Evolutionary conservation across 1,284 basidiomycete genomes (phyloP).

Genomic region (Rhodotorula sp.): DNA sequence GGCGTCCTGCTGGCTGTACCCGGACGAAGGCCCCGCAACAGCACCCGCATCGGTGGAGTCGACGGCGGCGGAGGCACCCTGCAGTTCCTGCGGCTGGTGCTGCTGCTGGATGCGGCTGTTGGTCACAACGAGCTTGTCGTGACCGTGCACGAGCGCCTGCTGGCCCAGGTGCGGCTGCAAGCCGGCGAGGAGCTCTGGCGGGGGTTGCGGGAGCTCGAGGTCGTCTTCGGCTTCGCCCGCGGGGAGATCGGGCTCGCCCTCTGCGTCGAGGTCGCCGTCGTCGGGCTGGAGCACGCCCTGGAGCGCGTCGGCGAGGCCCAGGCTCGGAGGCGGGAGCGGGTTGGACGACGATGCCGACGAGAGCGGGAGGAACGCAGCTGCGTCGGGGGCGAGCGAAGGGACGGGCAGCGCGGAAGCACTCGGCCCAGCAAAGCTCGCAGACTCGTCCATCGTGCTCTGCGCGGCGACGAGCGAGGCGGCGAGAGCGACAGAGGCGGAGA

Average conservation of each 20-base stretch:
- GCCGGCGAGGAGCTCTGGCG: background rate
- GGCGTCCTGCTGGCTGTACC: background rate
- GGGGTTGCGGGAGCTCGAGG: background rate
- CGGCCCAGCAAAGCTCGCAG: too few relatives aligned
- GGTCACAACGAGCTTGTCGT: background rate
- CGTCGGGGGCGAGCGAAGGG: background rate
- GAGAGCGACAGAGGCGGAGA: too few relatives aligned
- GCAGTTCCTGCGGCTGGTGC: background rate
- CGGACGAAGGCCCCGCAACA: background rate
- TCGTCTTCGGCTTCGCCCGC: background rate
- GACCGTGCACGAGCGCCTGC: background rate
- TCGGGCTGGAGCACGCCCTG: background rate
- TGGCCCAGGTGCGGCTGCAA: background rate
- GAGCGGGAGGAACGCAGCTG: too few relatives aligned
- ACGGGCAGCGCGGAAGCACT: too few relatives aligned
- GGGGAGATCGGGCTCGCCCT: background rate
- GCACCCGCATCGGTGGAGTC: too few relatives aligned
- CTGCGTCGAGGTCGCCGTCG: background rate
- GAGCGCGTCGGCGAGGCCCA: background rate
- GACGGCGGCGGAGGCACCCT: too few relatives aligned
- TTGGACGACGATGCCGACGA: background rate
- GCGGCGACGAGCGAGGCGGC: too few relatives aligned
- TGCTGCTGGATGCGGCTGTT: background rate
- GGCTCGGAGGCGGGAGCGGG: background rate
- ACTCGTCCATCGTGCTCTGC: too few relatives aligned